Percentiles rank a stretch among this genome's conserved stretches.
Conservation (phyloP, 2,329 filamentous ascomycete species). For the Pseudopyrenochaeta lycopersici region DNA sequence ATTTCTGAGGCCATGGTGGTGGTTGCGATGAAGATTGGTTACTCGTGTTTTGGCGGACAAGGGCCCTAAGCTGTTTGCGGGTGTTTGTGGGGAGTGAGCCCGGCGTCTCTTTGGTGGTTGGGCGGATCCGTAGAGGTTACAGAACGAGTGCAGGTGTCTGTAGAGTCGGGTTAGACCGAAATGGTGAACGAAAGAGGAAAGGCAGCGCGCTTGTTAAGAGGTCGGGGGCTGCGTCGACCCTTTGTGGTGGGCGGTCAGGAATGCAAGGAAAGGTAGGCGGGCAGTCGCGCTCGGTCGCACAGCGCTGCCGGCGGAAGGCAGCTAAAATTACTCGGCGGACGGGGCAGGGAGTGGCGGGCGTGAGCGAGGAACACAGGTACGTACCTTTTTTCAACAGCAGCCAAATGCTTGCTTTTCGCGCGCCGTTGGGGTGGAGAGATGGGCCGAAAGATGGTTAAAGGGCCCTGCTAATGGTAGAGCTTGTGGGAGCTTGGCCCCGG, state of each 20-base stretch:
- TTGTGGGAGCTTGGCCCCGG: conserved; percentile 32
- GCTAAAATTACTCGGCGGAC: conserved; percentile 20
- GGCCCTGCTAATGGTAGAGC: conserved; percentile 16
- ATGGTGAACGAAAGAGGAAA: conserved; percentile 44
- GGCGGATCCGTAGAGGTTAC: conserved; percentile 41
- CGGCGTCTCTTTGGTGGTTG: conserved; percentile 16
- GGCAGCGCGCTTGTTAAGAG: conserved; percentile 44
- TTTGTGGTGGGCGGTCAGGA: conserved; percentile 46
- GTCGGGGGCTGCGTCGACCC: conserved; percentile 47
- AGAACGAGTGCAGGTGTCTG: conserved; percentile 23
- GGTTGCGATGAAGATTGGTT: conserved; percentile 35
- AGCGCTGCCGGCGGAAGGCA: conserved; percentile 31
- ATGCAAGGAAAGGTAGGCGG: conserved; percentile 41
- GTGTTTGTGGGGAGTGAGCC: conserved; percentile 40
- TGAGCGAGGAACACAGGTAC: conserved; percentile 17
- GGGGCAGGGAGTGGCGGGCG: conserved; percentile 28
- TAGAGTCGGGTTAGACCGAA: conserved; percentile 44
- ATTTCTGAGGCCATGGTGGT: conserved; percentile 57
- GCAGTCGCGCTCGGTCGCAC: conserved; percentile 39
- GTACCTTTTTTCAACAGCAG: conserved; percentile 20
- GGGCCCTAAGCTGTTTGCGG: conserved; percentile 52
- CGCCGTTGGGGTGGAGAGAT: conserved; percentile 30
- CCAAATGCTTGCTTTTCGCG: conserved; percentile 23
- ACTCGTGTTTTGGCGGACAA: conserved; percentile 46
- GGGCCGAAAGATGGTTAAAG: conserved; percentile 16